Evolutionary conservation across 768 basidiomycete species (phyloP), one percentile per base, ranked within the genome.

Genomic region (Podaxis sp.): DNA sequence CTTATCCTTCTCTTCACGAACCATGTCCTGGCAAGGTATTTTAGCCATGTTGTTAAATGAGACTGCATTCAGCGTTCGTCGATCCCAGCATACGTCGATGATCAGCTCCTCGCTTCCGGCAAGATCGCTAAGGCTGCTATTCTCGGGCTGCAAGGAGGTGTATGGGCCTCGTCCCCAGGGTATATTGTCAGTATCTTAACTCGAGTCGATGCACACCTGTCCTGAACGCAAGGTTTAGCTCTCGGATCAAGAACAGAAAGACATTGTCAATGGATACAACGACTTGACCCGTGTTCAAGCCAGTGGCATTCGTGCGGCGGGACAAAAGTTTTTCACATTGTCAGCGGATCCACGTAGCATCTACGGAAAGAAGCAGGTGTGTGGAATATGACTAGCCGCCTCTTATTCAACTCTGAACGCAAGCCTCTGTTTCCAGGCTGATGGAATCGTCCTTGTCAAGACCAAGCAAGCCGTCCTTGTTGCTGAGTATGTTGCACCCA

Each of bases 401-500:
- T 56, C 36, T 13, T 28, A 17, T n/a, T 36, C 1, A 1, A 55
- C 57, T 9, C 52, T 44, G 57, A 30, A 36, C 39, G 28, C 53
- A 49, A 26, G 40, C 46, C 49, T 7, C 61, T n/a, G 24, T 44
- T 51, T 24, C 4, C 69, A 96, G 94, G 82, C 80, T 22, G 86
- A 92, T 72, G 95, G 96, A 1, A 84, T 80, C 40, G 73, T 87
- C 65, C 69, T 95, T 63, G 87, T 91, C 52, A 91, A 90, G 80
- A 96, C 93, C 17, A 89, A 82, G 64, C 89, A 92, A 70, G 93
- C 92, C n/a, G 78, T 96, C 61, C 79, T 98, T 57, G 87, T 97
- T 22, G 84, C 86, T 4, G 87, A 88, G 70, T 98, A 96, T 74
- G 63, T 63, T 0, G 77, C 80, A 4, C 93, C 93, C 0, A 70